Base-by-base conservation (phyloP, 1,284 basidiomycete species). In the Filobasidium uniguttulatum region DNA sequence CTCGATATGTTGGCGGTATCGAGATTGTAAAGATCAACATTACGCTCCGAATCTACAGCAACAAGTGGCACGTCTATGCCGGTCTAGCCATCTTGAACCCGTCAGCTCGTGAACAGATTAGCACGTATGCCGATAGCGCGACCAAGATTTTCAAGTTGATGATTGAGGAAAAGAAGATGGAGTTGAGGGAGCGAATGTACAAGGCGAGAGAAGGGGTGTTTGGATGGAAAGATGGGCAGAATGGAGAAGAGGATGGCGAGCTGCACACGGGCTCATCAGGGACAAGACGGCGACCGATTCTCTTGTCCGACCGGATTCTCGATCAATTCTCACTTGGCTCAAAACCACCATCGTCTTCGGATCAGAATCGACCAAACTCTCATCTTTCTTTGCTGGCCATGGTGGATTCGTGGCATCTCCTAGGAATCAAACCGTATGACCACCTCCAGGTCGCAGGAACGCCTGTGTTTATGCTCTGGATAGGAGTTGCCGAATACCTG, bases 11-110 rank as follows among this genome's bases (percentile, higher is more conserved):
- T 31, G 87, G 90, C n/a, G 94, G 94, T 0, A 93, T 98, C 61
- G 93, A 98, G 69, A 93, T 89, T 7, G 89, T 91, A 61, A 98
- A 98, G 71, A 91, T 96, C 60, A 98, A 98, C 75, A 85, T 98
- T 63, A 83, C 85, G 54, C 77, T 93, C 14, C 87, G 94, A 1
- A 97, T 98, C 63, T 97, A 97, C 70, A 80, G 87, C 38, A 93
- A 91, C 65, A 85, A 90, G 61, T 98, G 91, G 91, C 94, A 98
- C 71, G 93, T 98, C 60, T 98, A 98, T 65, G 94, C 94, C 23
- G 94, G 93, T 3, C 79, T 98, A 12, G 93, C 94, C 0, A 85
- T 98, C 61, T 78, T 97, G 56, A 98, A 98, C 67, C 93, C 94
- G 1, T 81, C 78, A n/a, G 93, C 94, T 0, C 78, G 80, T 47